Evolutionary conservation across 169 alveolate species (phyloP).

Genomic region (Theileria orientalis): DNA sequence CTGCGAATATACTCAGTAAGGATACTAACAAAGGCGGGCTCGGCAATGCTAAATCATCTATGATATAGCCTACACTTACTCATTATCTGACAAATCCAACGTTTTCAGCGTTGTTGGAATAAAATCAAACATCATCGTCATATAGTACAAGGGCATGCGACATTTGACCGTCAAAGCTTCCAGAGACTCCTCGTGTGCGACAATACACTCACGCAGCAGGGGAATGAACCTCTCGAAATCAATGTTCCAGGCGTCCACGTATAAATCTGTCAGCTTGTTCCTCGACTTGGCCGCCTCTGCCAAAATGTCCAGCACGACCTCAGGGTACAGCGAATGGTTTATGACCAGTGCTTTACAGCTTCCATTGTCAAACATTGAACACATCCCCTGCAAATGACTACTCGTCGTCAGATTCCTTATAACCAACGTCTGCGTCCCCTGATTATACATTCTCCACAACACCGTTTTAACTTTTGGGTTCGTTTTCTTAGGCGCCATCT

Average conservation of each 20-base stretch:
- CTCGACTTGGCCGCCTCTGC: slow-evolving; percentile 12
- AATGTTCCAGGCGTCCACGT: slow-evolving; percentile 47
- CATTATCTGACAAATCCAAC: slow-evolving; percentile 58
- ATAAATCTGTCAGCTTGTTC: slow-evolving; percentile 21
- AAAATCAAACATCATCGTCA: slow-evolving; percentile 26
- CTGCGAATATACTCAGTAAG: slow-evolving; percentile 6
- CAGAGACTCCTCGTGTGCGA: slow-evolving; percentile 34
- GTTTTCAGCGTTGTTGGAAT: slow-evolving; percentile 29
- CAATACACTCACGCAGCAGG: slow-evolving; percentile 1
- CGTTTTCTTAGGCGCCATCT: too few species aligned
- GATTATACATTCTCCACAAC: slow-evolving; percentile 29
- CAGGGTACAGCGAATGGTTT: slow-evolving; percentile 17
- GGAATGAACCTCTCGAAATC: slow-evolving; percentile 23
- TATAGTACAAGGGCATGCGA: slow-evolving; percentile 11
- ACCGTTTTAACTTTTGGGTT: slow-evolving; percentile 3
- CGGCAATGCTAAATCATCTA: neutral
- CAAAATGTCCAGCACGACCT: slow-evolving; percentile 20
- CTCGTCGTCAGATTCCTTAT: slow-evolving; percentile 30
- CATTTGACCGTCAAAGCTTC: slow-evolving; percentile 44
- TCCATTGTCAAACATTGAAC: neutral
- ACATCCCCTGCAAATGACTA: slow-evolving; percentile 27
- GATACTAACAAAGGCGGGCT: slow-evolving; percentile 9
- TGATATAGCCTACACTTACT: neutral
- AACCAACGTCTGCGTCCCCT: slow-evolving; percentile 1
- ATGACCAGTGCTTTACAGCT: neutral